These are phyloP conservation scores for Mycena leptocephala DNA, from an alignment of 768 basidiomycete species.

Conservation along the genomic window DNA sequence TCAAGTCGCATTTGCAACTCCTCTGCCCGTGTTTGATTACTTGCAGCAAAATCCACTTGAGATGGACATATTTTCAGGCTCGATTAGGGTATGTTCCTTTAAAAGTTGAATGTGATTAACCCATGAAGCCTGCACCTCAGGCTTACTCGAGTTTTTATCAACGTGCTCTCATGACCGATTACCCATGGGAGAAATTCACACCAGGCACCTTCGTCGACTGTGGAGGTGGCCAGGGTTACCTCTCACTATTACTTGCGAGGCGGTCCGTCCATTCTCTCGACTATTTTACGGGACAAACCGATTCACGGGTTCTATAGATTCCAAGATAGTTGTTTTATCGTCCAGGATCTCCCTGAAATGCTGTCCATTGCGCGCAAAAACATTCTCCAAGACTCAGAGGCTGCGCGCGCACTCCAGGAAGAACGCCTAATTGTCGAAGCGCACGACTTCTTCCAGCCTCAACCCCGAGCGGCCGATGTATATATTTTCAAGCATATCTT, in stretches of 20 bases:
- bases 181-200: neutral
- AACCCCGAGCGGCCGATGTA: constrained; percentile 7
- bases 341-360: constrained; percentile 7
- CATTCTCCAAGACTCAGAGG: neutral
- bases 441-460: constrained; percentile 10
- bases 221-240: constrained; percentile 1
- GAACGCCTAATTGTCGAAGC: neutral
- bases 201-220: constrained; percentile 2
- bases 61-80: neutral
- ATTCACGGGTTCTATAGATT: neutral
- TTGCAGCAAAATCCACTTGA: neutral
- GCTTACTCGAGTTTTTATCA: neutral
- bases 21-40: neutral
- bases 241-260: neutral
- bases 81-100: neutral
- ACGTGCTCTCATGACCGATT: neutral
- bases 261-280: neutral
- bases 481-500: constrained; percentile 8
- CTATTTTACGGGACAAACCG: neutral
- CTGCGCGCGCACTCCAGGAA: neutral
- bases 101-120: too few relatives aligned
- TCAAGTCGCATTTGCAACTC: neutral
- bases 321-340: neutral
- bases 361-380: neutral
- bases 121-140: neutral